These are phyloP conservation scores for Zangia roseola DNA, from an alignment of 768 basidiomycete genomes.

Conservation along the genomic window DNA sequence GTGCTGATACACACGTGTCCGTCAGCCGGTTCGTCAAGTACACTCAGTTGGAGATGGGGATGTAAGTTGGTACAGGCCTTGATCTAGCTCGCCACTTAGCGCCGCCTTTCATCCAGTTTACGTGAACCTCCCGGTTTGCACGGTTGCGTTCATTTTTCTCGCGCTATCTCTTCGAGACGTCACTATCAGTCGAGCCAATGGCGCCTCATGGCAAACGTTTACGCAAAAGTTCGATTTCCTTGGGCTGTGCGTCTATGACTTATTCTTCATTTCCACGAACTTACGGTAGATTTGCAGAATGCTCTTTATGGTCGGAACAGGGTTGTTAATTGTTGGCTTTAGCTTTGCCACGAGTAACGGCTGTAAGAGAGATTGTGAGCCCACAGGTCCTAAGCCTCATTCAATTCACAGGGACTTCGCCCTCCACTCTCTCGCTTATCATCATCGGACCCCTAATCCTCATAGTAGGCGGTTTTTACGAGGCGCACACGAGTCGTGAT, in stretches of 20 bases:
- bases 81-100: slow-evolving; percentile 17
- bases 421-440: slow-evolving; percentile 61
- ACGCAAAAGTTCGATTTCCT: slow-evolving; percentile 66
- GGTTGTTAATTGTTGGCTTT: slow-evolving; percentile 74
- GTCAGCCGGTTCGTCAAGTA: slow-evolving; percentile 27
- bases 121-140: slow-evolving; percentile 77
- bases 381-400: slow-evolving; percentile 12
- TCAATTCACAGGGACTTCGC: slow-evolving; percentile 53
- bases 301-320: slow-evolving; percentile 74
- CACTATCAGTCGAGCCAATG: slow-evolving; percentile 41
- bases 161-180: slow-evolving; percentile 59
- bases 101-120: slow-evolving; percentile 51
- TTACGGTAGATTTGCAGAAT: slow-evolving; percentile 42
- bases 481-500: slow-evolving; percentile 63
- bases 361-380: slow-evolving; percentile 47
- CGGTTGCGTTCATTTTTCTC: slow-evolving; percentile 57
- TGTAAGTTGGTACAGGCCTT: slow-evolving; percentile 50
- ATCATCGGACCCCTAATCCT: slow-evolving; percentile 54
- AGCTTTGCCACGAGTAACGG: slow-evolving; percentile 68
- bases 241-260: slow-evolving; percentile 59
- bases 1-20: slow-evolving; percentile 20
- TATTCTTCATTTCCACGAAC: slow-evolving; percentile 13
- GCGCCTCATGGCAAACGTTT: slow-evolving; percentile 58
- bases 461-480: slow-evolving; percentile 62
- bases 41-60: slow-evolving; percentile 77